These are phyloP conservation scores for Myrmaecium sp. DNA, from an alignment of 2,329 filamentous ascomycete genomes.

Conservation along the genomic window DNA sequence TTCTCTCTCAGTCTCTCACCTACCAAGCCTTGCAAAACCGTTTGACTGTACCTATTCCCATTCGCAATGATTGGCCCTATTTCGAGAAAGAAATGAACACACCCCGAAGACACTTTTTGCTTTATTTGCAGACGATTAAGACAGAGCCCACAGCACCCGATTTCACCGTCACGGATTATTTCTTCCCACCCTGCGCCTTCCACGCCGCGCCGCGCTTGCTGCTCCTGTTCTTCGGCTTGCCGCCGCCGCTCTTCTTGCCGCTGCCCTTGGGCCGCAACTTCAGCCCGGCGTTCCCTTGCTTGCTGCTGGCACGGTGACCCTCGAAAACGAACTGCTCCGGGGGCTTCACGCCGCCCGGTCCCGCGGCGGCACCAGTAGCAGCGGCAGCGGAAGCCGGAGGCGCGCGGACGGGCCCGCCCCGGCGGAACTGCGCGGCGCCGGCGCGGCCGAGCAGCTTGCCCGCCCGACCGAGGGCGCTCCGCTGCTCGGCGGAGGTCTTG, in stretches of 20 bases:
- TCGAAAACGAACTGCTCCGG: conserved; percentile 67
- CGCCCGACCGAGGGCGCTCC: conserved; percentile 56
- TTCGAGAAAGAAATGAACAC: too few relatives aligned
- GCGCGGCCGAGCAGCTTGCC: conserved; percentile 57
- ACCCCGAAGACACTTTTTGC: too few relatives aligned
- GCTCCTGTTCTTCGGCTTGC: conserved; percentile 26
- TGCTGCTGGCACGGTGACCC: conserved; percentile 54
- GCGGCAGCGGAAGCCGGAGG: too few relatives aligned
- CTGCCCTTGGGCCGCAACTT: conserved; percentile 41
- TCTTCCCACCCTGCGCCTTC: conserved; percentile 23
- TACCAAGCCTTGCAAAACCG: too few relatives aligned
- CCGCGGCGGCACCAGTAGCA: conserved; percentile 1
- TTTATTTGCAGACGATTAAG: too few relatives aligned
- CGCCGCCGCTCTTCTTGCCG: conserved; percentile 17
- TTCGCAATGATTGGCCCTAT: too few relatives aligned
- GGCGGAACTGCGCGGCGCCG: conserved; percentile 32
- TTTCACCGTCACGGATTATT: too few relatives aligned
- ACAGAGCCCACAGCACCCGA: too few relatives aligned
- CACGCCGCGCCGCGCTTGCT: conserved; percentile 27
- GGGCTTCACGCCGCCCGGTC: conserved; percentile 28
- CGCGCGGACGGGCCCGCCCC: neutral
- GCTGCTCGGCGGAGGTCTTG: conserved; percentile 53
- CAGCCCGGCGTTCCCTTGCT: conserved; percentile 45
- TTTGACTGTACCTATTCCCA: too few relatives aligned
- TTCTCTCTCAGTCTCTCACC: too few relatives aligned